Percentiles rank a stretch among this genome's conserved stretches.
Conservation (phyloP, 2,329 filamentous ascomycete species). For the Talaromyces amestolkiae region DNA sequence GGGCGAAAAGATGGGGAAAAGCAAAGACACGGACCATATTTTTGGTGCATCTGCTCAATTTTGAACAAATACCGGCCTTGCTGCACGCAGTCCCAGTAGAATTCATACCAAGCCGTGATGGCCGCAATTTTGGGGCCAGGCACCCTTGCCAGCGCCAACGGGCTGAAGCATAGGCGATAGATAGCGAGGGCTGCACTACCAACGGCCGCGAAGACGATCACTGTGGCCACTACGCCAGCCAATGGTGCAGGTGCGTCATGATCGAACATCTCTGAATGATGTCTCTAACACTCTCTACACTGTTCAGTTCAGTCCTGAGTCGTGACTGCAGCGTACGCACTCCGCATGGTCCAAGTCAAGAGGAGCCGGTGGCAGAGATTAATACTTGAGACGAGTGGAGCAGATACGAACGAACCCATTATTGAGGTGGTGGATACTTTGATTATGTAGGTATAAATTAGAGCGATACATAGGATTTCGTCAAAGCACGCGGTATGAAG, state of each 20-base stretch:
- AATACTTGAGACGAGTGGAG: neutral
- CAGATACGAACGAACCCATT: neutral
- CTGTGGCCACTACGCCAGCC: neutral
- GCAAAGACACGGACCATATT: constrained; percentile 26
- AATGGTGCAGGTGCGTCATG: neutral
- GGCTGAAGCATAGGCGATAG: constrained; percentile 29
- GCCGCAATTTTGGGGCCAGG: constrained; percentile 28
- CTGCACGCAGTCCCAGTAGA: constrained; percentile 28
- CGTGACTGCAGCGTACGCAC: neutral
- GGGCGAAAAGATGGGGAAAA: neutral
- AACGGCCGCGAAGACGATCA: neutral
- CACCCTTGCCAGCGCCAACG: constrained; percentile 27
- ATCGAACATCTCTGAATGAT: neutral
- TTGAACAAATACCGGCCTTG: constrained; percentile 26
- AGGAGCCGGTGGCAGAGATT: neutral
- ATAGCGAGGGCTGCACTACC: constrained; percentile 17
- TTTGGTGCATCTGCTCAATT: constrained; percentile 28
- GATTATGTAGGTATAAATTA: neutral
- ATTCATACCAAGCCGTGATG: constrained; percentile 28
- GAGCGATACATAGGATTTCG: too few relatives aligned
- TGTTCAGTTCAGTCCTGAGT: neutral
- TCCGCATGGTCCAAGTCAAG: neutral
- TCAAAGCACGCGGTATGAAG: neutral
- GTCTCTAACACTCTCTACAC: neutral
- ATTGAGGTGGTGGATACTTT: neutral